phyloP scores from a whole-genome alignment of 2,329 filamentous ascomycete genomes.

The Colletotrichum magnum region DNA sequence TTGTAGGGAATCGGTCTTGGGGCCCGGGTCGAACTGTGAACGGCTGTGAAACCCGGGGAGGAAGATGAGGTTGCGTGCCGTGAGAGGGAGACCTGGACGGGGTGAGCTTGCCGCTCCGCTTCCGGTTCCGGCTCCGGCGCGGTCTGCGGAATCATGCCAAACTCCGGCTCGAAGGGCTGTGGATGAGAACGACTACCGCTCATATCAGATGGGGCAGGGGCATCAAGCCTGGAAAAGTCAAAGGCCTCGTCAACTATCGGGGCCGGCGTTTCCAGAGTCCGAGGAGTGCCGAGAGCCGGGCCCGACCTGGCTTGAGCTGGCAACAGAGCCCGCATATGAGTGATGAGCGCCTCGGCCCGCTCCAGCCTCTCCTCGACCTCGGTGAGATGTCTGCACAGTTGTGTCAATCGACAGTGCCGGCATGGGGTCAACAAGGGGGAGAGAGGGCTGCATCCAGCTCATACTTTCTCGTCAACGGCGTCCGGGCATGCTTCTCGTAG shows the following conservation, averaged over 20 bases:
- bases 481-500: slow-evolving; percentile 63
- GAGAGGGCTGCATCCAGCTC: slow-evolving; percentile 18
- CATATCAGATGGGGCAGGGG: background rate
- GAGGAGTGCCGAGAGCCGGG: background rate
- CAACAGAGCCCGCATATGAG: slow-evolving; percentile 48
- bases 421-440: background rate
- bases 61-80: background rate
- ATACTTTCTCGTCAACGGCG: slow-evolving; percentile 62
- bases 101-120: background rate
- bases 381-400: slow-evolving; percentile 53
- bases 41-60: background rate
- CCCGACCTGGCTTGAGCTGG: slow-evolving; percentile 45
- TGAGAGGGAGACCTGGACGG: background rate
- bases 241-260: background rate
- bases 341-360: slow-evolving; percentile 49
- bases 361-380: slow-evolving; percentile 59
- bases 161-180: background rate
- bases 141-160: background rate
- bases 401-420: slow-evolving; percentile 25
- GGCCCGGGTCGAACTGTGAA: background rate
- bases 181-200: background rate
- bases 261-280: background rate
- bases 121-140: background rate
- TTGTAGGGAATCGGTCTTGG: background rate
- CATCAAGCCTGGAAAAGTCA: slow-evolving; percentile 24